These are phyloP conservation scores for Cyclostephanos invisitatus DNA, from an alignment of 108 stramenopile species.

Conservation along the genomic window DNA sequence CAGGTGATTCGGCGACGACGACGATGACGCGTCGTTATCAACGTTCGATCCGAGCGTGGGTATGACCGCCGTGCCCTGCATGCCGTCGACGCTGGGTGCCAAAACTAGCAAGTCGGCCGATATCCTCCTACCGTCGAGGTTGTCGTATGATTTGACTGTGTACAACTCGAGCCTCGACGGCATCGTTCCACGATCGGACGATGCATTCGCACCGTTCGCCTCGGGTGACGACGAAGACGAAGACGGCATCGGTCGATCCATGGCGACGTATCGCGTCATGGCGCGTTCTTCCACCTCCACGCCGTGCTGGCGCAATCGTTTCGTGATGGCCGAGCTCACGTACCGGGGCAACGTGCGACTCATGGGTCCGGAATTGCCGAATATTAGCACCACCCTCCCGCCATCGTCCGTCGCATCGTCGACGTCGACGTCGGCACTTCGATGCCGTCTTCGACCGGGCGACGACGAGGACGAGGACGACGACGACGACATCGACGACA, in stretches of 20 bases:
- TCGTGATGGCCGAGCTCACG: conserved; percentile 69
- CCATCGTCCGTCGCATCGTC: not conserved
- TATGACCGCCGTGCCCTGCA: conserved; percentile 63
- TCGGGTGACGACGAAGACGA: not conserved
- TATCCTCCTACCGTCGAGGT: conserved; percentile 58
- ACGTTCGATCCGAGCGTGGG: not conserved
- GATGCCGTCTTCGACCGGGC: not conserved
- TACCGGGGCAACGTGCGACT: conserved; percentile 68
- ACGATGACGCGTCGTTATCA: conserved; percentile 16
- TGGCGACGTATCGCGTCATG: conserved; percentile 72
- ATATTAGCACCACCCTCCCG: conserved; percentile 58
- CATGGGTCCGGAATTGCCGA: conserved; percentile 63
- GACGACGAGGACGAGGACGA: conserved; percentile 3
- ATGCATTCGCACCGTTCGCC: not conserved
- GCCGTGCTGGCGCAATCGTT: conserved; percentile 57
- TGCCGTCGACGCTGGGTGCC: conserved; percentile 70
- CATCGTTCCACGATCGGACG: not conserved
- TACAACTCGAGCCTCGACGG: conserved; percentile 59
- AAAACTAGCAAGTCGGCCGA: conserved; percentile 67
- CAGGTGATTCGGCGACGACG: conserved; percentile 41
- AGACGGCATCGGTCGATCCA: conserved; percentile 17
- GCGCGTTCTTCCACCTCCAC: conserved; percentile 77
- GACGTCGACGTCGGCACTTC: not conserved
- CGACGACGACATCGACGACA: conserved; percentile 6
- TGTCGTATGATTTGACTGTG: conserved; percentile 80